Evolutionary conservation across 2,329 filamentous ascomycete species (phyloP).

Genomic region (Aspergillus puulaauensis): DNA sequence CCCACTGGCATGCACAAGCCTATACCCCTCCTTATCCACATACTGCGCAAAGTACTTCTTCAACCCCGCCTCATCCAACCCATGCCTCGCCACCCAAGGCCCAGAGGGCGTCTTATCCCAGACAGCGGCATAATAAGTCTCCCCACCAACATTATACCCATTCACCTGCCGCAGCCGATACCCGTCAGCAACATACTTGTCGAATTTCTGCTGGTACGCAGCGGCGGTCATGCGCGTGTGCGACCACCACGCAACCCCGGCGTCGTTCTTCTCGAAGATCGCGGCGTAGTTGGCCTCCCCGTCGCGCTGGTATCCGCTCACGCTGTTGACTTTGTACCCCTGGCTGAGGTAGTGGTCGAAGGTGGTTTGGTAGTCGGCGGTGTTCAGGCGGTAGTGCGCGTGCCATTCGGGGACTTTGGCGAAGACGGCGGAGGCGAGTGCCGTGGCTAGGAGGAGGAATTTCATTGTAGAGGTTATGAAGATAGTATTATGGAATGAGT

Average conservation of each 20-base stretch:
- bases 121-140: constrained; percentile 10
- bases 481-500: too few species aligned
- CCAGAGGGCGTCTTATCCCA: constrained; percentile 14
- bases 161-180: constrained; percentile 16
- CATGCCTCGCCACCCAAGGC: constrained; percentile 10
- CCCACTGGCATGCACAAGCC: constrained; percentile 12
- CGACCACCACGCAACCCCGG: constrained; percentile 7
- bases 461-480: not conserved
- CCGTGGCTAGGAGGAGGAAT: not conserved
- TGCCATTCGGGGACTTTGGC: constrained; percentile 14
- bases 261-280: constrained; percentile 12
- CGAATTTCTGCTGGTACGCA: constrained; percentile 13
- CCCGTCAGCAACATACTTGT: constrained; percentile 11
- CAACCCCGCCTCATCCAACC: constrained; percentile 3
- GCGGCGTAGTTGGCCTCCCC: constrained; percentile 12
- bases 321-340: constrained; percentile 11
- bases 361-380: constrained; percentile 13
- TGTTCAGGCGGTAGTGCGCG: constrained; percentile 14
- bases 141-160: constrained; percentile 9
- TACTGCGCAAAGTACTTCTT: constrained; percentile 10
- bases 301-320: constrained; percentile 13
- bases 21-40: constrained; percentile 6
- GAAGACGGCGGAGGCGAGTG: constrained; percentile 6
- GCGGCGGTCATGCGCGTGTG: constrained; percentile 14
- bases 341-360: constrained; percentile 10